A percentile compares a stretch with the other conserved stretches of the same genome.
Conservation (phyloP, 306 rosid genomes). For the Fragaria vesca region DNA sequence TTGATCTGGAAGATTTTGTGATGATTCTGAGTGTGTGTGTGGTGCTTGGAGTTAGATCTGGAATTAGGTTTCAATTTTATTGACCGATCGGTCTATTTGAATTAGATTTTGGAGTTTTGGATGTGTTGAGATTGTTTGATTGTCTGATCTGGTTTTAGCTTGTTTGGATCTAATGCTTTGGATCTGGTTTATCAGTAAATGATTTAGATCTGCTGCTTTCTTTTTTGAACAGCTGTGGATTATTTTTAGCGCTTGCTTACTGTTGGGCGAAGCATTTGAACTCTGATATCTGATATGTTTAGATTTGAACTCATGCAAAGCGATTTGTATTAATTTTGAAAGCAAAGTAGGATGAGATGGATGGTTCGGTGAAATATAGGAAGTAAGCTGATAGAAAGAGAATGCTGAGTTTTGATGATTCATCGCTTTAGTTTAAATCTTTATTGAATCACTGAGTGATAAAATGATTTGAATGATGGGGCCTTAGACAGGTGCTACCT, state of each 20-base stretch:
- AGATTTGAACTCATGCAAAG: background rate
- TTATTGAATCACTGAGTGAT: background rate
- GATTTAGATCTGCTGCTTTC: constrained; percentile 16
- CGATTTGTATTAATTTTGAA: background rate
- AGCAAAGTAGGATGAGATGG: background rate
- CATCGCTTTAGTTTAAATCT: background rate
- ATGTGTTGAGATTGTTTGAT: constrained; percentile 16
- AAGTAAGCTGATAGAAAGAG: background rate
- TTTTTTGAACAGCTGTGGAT: background rate
- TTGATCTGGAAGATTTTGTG: constrained; percentile 39
- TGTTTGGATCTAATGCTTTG: constrained; percentile 15
- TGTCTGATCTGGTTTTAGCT: constrained; percentile 33
- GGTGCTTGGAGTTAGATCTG: constrained; percentile 32
- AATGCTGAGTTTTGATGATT: background rate
- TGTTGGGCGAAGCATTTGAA: background rate
- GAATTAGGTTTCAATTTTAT: background rate
- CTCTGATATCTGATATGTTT: background rate
- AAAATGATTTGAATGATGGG: no score
- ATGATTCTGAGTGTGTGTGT: background rate
- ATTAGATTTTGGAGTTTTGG: background rate
- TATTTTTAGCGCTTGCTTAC: background rate
- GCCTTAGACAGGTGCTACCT: background rate
- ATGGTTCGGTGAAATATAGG: background rate
- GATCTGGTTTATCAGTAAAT: background rate
- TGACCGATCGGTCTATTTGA: background rate